Evolutionary conservation across 768 basidiomycete genomes (phyloP).

Genomic region (Suillus occidentalis): DNA sequence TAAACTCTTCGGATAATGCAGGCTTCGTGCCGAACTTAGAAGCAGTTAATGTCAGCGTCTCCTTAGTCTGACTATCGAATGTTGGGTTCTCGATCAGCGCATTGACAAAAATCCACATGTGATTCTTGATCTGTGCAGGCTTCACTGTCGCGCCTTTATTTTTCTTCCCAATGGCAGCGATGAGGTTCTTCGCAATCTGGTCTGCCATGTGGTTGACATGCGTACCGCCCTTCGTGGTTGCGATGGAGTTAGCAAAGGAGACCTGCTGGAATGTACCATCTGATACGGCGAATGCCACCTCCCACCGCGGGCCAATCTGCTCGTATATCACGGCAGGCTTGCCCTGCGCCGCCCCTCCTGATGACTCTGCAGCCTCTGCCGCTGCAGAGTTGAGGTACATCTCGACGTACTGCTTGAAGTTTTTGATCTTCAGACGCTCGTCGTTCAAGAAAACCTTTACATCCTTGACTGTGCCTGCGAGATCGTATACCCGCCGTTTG

Average conservation of each 20-base stretch:
- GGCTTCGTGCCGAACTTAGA: constrained; percentile 93
- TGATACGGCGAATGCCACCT: constrained; percentile 91
- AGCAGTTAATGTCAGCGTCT: constrained; percentile 82
- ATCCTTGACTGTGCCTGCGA: constrained; percentile 93
- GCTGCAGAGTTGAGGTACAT: constrained; percentile 83
- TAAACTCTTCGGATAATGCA: constrained; percentile 82
- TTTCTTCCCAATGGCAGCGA: constrained; percentile 88
- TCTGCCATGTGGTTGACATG: constrained; percentile 86
- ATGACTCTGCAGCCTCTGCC: constrained; percentile 62
- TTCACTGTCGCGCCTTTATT: constrained; percentile 97
- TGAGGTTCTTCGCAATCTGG: constrained; percentile 83
- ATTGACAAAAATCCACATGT: constrained; percentile 99
- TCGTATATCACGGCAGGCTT: constrained; percentile 88
- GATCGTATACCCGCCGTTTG: constrained; percentile 92
- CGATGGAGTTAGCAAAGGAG: constrained; percentile 96
- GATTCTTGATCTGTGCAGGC: constrained; percentile 90
- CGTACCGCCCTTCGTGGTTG: constrained; percentile 94
- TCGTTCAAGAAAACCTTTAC: constrained; percentile 94
- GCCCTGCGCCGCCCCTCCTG: constrained; percentile 74
- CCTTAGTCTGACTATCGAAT: constrained; percentile 99
- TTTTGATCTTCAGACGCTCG: constrained; percentile 88
- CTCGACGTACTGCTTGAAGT: constrained; percentile 96
- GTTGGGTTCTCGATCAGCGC: constrained; percentile 95
- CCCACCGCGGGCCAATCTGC: constrained; percentile 81
- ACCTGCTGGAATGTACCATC: constrained; percentile 92